Conservation (phyloP, 2,329 filamentous ascomycete genomes). For the Fusarium miscanthi region DNA sequence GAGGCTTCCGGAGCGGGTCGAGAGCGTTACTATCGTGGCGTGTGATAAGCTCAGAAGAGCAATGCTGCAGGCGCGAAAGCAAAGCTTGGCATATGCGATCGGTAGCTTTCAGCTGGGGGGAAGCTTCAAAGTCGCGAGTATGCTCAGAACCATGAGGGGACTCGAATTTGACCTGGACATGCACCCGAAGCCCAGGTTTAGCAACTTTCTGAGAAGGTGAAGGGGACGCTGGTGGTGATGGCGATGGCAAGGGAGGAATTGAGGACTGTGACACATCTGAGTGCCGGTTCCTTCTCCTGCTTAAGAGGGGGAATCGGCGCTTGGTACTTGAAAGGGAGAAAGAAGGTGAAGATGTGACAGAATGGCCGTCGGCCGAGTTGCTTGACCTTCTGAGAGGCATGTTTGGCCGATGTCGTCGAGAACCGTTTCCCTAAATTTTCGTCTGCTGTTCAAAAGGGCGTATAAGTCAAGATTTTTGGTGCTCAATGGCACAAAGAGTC, state of each 20-base stretch:
- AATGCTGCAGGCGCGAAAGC: constrained; percentile 63
- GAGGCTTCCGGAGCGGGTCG: constrained; percentile 50
- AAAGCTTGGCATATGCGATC: constrained; percentile 61
- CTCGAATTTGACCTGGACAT: constrained; percentile 59
- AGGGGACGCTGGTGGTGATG: constrained; percentile 21
- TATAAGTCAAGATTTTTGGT: constrained; percentile 16
- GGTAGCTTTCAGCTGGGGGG: constrained; percentile 55
- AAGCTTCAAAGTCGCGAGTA: constrained; percentile 59
- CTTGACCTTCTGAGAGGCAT: constrained; percentile 45
- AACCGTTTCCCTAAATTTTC: constrained; percentile 5
- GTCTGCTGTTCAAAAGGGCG: neutral
- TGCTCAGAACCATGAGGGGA: constrained; percentile 58
- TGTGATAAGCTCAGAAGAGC: constrained; percentile 64
- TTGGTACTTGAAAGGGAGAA: constrained; percentile 43
- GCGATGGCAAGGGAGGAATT: constrained; percentile 18
- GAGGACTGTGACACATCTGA: constrained; percentile 41
- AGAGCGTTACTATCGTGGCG: constrained; percentile 62
- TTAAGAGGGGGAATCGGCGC: constrained; percentile 48
- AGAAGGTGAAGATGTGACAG: constrained; percentile 36
- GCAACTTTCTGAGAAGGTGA: constrained; percentile 14
- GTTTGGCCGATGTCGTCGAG: constrained; percentile 18
- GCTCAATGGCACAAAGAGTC: constrained; percentile 33
- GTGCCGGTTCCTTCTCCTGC: constrained; percentile 42
- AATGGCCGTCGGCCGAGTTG: constrained; percentile 42
- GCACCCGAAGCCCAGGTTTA: constrained; percentile 52